Evolutionary conservation across 805 yeast species (phyloP).

Genomic region (Wickerhamia fluorescens): DNA sequence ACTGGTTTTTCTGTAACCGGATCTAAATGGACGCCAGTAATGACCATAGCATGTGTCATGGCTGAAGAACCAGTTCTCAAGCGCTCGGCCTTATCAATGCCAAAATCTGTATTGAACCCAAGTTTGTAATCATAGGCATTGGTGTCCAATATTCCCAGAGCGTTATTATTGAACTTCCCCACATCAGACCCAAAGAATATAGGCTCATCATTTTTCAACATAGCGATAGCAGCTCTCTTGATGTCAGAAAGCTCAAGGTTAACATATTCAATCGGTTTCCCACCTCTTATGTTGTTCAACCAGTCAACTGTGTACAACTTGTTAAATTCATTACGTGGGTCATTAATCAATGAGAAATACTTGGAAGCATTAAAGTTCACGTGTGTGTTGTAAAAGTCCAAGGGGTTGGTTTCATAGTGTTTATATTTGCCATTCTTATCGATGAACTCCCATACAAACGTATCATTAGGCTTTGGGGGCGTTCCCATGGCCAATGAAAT

Average conservation of each 20-base stretch:
- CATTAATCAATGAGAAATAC: constrained; percentile 66
- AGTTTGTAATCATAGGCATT: constrained; percentile 61
- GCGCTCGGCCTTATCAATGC: constrained; percentile 57
- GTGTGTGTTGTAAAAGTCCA: constrained; percentile 51
- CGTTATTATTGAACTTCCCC: constrained; percentile 63
- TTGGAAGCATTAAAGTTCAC: constrained; percentile 46
- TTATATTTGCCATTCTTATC: constrained; percentile 62
- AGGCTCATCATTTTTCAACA: constrained; percentile 67
- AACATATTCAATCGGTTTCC: constrained; percentile 64
- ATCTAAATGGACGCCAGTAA: constrained; percentile 75
- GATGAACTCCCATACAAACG: constrained; percentile 66
- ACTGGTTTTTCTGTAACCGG: constrained; percentile 32
- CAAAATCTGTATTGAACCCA: constrained; percentile 46
- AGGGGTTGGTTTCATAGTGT: constrained; percentile 54
- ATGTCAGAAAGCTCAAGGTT: constrained; percentile 56
- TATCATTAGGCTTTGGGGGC: constrained; percentile 68
- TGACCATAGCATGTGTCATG: constrained; percentile 89
- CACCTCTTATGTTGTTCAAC: constrained; percentile 66
- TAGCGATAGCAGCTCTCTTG: constrained; percentile 55
- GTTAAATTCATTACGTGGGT: constrained; percentile 70
- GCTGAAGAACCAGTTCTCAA: constrained; percentile 62
- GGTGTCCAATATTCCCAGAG: constrained; percentile 66
- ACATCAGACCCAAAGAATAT: constrained; percentile 88
- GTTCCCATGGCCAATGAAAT: constrained; percentile 65
- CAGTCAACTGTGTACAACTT: constrained; percentile 63